phyloP scores from a whole-genome alignment of 495 filamentous ascomycete species.

The Penicillium steckii region DNA sequence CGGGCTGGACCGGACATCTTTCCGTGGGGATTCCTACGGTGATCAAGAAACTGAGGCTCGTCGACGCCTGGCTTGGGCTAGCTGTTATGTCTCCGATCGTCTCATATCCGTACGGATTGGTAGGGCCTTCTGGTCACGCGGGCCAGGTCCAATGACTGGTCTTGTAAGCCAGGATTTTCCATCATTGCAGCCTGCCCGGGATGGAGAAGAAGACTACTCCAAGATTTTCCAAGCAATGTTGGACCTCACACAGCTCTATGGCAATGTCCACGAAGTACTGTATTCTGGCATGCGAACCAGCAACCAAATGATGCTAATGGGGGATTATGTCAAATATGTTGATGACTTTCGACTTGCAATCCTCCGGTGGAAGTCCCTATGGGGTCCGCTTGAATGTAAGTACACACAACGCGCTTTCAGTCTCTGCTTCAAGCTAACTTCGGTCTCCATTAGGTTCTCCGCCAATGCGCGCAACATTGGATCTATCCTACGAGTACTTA shows the following conservation, averaged over 20 bases:
- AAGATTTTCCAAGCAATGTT: slow-evolving; percentile 62
- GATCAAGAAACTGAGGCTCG: slow-evolving; percentile 53
- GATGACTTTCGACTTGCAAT: slow-evolving; percentile 65
- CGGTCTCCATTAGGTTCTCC: slow-evolving; percentile 42
- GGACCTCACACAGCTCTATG: slow-evolving; percentile 65
- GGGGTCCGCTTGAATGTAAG: slow-evolving; percentile 58
- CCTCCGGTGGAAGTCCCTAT: slow-evolving; percentile 60
- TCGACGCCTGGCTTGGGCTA: slow-evolving; percentile 60
- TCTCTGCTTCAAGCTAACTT: slow-evolving; percentile 11
- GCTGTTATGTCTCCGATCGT: slow-evolving; percentile 64
- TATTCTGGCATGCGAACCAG: slow-evolving; percentile 64
- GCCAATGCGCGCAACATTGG: slow-evolving; percentile 54
- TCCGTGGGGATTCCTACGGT: slow-evolving; percentile 46
- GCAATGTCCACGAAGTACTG: slow-evolving; percentile 64
- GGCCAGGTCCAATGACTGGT: slow-evolving; percentile 61
- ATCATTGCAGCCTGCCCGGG: slow-evolving; percentile 49
- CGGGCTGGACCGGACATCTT: slow-evolving; percentile 56
- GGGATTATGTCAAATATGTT: slow-evolving; percentile 65
- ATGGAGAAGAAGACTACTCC: slow-evolving; percentile 59
- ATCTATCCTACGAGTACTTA: slow-evolving; percentile 63
- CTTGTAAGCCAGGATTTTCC: slow-evolving; percentile 61
- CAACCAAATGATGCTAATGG: slow-evolving; percentile 63
- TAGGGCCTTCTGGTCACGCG: slow-evolving; percentile 64
- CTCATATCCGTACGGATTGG: slow-evolving; percentile 63
- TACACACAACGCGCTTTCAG: neutral